Conservation (phyloP, 225 moss, liverwort and hornwort genomes). For the Pleurozium schreberi region DNA sequence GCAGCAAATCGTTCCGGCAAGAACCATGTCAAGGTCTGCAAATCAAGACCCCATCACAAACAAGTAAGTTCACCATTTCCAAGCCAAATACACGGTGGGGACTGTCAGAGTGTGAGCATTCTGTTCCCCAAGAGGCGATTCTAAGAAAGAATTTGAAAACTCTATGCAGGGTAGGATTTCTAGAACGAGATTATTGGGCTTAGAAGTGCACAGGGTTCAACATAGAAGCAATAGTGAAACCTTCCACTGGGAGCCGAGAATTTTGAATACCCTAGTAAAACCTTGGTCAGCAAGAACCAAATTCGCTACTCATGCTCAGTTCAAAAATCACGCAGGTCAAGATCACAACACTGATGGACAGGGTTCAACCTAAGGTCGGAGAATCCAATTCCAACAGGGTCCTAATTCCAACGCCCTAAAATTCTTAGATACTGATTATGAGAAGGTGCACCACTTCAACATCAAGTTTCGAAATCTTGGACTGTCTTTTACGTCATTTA, state of each 20-base stretch:
- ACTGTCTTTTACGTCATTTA: neutral
- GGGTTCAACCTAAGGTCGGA: neutral
- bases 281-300: neutral
- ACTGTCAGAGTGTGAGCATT: neutral
- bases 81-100: neutral
- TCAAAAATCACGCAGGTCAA: neutral
- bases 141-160: neutral
- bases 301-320: neutral
- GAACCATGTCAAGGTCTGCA: constrained; percentile 95
- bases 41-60: neutral
- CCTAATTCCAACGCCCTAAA: neutral
- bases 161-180: neutral
- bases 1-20: constrained; percentile 84
- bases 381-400: neutral
- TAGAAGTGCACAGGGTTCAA: neutral
- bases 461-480: neutral
- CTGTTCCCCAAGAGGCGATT: neutral
- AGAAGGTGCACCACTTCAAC: neutral
- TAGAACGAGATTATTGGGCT: neutral
- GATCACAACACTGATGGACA: neutral
- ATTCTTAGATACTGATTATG: neutral
- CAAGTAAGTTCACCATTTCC: neutral
- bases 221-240: neutral
- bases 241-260: neutral
- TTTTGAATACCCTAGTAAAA: neutral